phyloP scores from a whole-genome alignment of 2,329 filamentous ascomycete species.

The Dactylellina sp. region DNA sequence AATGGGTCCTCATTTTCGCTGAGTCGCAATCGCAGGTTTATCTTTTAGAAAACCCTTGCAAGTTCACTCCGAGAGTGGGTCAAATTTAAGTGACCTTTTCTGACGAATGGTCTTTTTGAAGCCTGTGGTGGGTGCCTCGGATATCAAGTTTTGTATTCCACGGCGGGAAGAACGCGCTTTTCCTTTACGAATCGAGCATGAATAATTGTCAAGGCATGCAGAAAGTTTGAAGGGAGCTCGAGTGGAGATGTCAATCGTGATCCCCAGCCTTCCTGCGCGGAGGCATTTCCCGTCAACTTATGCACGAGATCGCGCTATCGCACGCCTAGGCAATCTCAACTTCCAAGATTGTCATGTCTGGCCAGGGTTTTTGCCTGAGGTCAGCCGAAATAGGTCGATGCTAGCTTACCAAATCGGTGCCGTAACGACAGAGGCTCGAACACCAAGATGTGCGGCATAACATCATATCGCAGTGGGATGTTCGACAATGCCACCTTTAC shows the following conservation, averaged over 20 bases:
- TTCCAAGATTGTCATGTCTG: constrained; percentile 31
- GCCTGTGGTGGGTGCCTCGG: constrained; percentile 23
- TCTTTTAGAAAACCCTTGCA: constrained; percentile 43
- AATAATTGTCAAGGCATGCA: constrained; percentile 30
- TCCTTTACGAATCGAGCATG: constrained; percentile 33
- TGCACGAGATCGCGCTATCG: constrained; percentile 36
- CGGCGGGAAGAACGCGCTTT: constrained; percentile 2
- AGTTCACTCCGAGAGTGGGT: constrained; percentile 24
- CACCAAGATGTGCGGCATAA: constrained; percentile 17
- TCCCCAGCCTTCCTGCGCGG: constrained; percentile 20
- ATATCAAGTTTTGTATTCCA: constrained; percentile 8
- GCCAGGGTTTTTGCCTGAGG: constrained; percentile 24
- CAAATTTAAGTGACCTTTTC: constrained; percentile 18
- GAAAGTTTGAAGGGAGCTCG: constrained; percentile 32
- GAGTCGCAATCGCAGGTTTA: constrained; percentile 37
- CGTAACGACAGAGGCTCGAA: not conserved
- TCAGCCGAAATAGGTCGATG: constrained; percentile 20
- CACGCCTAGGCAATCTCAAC: constrained; percentile 20
- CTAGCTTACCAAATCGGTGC: constrained; percentile 1
- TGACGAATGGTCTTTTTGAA: constrained; percentile 31
- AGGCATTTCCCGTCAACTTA: constrained; percentile 44
- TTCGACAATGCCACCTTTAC: constrained; percentile 12
- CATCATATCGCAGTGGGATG: constrained; percentile 50
- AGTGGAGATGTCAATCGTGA: constrained; percentile 44
- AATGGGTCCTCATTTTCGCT: constrained; percentile 25